Conservation (phyloP, 495 filamentous ascomycete genomes). For the Daldinia caldariorum region DNA sequence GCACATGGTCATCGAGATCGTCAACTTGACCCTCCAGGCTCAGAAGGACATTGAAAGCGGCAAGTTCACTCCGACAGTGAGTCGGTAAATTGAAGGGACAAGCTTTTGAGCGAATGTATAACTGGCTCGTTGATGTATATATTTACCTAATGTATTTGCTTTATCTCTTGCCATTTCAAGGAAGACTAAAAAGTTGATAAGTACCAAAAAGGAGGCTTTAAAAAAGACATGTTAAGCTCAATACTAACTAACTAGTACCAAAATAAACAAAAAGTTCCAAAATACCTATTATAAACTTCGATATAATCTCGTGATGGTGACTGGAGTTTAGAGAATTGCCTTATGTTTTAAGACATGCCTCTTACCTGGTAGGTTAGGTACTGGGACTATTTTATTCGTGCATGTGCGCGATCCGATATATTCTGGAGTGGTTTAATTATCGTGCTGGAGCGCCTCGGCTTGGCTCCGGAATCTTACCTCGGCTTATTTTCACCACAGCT, state of each 20-base stretch:
- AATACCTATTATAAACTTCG: no score
- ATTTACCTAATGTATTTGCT: no score
- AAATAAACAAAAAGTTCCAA: no score
- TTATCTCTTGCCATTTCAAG: not conserved
- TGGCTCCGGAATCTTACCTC: not conserved
- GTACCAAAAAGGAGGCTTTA: not conserved
- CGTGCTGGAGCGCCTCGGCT: not conserved
- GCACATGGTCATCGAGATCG: conserved; percentile 47
- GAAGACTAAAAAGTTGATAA: not conserved
- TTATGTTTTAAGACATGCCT: no score
- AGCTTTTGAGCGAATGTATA: not conserved
- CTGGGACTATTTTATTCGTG: not conserved
- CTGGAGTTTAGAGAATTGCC: no score
- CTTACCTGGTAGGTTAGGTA: no score
- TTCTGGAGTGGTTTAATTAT: not conserved
- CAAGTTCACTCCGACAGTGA: not conserved
- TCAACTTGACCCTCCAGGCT: conserved; percentile 44
- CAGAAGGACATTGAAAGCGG: conserved; percentile 40
- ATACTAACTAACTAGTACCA: not conserved
- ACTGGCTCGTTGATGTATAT: not conserved
- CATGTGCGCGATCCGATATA: not conserved
- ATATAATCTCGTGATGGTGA: no score
- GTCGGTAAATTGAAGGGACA: not conserved
- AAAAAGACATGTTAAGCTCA: not conserved
- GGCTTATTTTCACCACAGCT: conserved; percentile 1